Percentiles rank a stretch among this genome's conserved stretches.
These are phyloP conservation scores for Gremmenia infestans DNA, from an alignment of 2,329 filamentous ascomycete genomes.

Conservation along the genomic window DNA sequence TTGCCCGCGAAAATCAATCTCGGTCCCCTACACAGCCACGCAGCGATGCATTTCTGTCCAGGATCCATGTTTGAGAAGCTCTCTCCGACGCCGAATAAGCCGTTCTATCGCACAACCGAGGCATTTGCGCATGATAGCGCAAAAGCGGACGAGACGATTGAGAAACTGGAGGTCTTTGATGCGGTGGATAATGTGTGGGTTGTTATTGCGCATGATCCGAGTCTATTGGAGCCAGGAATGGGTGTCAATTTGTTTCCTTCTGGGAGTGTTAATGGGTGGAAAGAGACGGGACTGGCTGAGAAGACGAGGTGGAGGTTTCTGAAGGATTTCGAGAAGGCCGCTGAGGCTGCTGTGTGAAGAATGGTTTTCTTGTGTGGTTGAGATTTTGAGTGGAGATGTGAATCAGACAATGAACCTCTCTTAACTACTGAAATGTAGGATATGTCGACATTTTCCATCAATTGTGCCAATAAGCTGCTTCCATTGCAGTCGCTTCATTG, in stretches of 20 bases:
- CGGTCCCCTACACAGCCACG: neutral
- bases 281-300: constrained; percentile 35
- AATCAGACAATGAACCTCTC: no score
- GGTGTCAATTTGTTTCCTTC: constrained; percentile 10
- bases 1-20: constrained; percentile 1
- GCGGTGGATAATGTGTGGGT: constrained; percentile 39
- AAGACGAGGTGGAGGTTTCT: constrained; percentile 9
- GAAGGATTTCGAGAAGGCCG: constrained; percentile 1
- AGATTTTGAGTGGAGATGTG: no score
- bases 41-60: neutral
- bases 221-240: constrained; percentile 34
- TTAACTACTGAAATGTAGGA: no score
- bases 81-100: neutral
- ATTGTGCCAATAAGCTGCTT: no score
- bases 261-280: constrained; percentile 38
- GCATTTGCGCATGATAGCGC: constrained; percentile 2
- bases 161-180: constrained; percentile 41
- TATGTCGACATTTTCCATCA: no score
- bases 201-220: constrained; percentile 41
- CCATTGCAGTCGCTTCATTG: no score
- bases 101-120: constrained; percentile 1
- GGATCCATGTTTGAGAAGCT: constrained; percentile 1
- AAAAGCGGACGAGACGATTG: constrained; percentile 32
- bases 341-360: no score
- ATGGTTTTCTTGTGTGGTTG: no score